Evolutionary conservation across 306 rosid species (phyloP), one percentile per base, ranked within the genome.

Genomic region (Corylus avellana): DNA sequence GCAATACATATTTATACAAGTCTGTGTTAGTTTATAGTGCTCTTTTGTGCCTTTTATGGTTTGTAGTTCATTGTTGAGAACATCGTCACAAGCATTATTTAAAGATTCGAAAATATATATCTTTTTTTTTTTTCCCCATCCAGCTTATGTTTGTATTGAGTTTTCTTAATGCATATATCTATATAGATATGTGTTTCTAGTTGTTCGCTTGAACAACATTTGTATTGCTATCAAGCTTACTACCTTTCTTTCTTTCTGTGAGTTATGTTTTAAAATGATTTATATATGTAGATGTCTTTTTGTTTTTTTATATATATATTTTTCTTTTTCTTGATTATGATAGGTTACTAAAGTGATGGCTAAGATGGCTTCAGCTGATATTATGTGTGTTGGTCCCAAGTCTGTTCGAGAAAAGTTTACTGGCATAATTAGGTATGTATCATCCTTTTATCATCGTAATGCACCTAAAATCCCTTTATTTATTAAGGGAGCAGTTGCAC

Each of bases 291-390:
- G 12, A 67, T 10, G 16, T 61, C 32, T 37, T 53, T 48, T 48
- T 32, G 0, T 1, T 8, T 0, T 48, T 71, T 75, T 44, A 32
- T 32, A 32, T 32, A 1, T 32, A 0, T 29, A 22, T 53, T 48
- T 48, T 32, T 1, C 8, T 0, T 48, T 71, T 75, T 44, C 57
- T 46, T 55, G 72, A 32, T 5, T 59, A 77, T 78, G 48, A 70
- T 86, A 93, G 97, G 92, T 93, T 66, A 95, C 97, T 42, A 91
- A 83, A 83, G 98, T 95, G 62, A 89, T 88, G 94, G 78, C 97
- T 22, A 93, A 86, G 73, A 29, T 82, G 62, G 98, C 94, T 68
- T 84, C 91, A 18, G 91, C 88, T 84, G 94, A 95, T 86, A 95
- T 95, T 50, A 78, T 90, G 95, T 95, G 98, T 85, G 97, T 92